Percentiles rank a stretch among this genome's conserved stretches.
Conservation (phyloP, 768 basidiomycete genomes). For the Candolleomyces aberdarensis region DNA sequence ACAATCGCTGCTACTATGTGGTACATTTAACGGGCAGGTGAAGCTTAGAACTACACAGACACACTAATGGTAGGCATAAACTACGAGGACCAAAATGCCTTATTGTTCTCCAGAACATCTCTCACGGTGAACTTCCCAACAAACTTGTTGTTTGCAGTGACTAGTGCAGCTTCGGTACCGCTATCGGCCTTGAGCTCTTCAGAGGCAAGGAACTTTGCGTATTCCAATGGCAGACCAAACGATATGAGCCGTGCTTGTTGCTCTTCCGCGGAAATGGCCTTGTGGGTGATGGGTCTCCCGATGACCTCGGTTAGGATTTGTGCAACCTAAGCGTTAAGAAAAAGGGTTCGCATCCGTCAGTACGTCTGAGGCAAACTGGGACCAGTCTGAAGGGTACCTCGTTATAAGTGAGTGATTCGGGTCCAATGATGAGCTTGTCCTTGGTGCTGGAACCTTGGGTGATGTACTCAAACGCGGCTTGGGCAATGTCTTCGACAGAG, state of each 20-base stretch:
- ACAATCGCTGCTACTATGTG: too few species aligned
- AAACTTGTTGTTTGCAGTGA: too few species aligned
- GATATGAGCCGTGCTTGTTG: constrained; percentile 6
- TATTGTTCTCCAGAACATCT: too few species aligned
- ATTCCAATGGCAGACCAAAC: too few species aligned
- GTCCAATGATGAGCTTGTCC: constrained; percentile 23
- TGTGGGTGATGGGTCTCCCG: constrained; percentile 19
- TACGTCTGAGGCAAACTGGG: not conserved
- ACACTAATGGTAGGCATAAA: too few species aligned
- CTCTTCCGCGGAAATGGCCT: constrained; percentile 12
- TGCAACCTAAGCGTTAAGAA: constrained; percentile 13
- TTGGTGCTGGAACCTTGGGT: constrained; percentile 9
- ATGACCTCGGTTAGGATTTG: constrained; percentile 16
- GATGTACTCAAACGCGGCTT: constrained; percentile 22
- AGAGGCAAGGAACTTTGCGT: too few species aligned
- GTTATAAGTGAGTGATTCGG: constrained; percentile 24
- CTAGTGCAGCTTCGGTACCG: too few species aligned
- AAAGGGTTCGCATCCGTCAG: not conserved
- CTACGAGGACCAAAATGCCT: too few species aligned
- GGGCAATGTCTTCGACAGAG: constrained; percentile 24
- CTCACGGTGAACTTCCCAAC: too few species aligned
- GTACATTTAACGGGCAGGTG: too few species aligned
- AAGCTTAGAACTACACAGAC: too few species aligned
- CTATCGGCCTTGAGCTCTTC: too few species aligned
- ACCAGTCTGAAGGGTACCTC: constrained; percentile 13